phyloP scores from a whole-genome alignment of 768 basidiomycete genomes.

The Naematelia encephala region DNA sequence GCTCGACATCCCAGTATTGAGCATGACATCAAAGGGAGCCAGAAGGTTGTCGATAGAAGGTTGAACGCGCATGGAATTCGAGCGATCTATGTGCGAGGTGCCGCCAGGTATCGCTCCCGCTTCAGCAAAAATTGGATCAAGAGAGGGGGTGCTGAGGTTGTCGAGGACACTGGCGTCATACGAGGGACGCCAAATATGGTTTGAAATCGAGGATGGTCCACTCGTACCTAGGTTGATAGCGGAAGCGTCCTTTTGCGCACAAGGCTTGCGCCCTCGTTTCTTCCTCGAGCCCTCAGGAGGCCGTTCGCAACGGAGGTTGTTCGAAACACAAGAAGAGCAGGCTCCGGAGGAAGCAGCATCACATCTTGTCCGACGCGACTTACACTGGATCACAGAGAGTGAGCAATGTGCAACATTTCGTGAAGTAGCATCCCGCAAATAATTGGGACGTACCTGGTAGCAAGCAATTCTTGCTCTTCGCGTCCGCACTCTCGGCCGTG shows the following conservation, averaged over 20 bases:
- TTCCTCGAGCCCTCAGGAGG: not conserved
- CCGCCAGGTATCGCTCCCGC: not conserved
- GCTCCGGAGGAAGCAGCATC: not conserved
- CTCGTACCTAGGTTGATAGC: not conserved
- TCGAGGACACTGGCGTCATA: not conserved
- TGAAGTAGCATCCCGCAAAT: not conserved
- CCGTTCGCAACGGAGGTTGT: not conserved
- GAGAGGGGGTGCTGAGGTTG: not conserved
- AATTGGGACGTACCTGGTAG: not conserved
- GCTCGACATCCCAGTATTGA: not conserved
- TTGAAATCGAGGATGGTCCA: not conserved
- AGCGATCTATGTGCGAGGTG: not conserved
- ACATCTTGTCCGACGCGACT: not conserved
- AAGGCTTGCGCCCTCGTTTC: not conserved
- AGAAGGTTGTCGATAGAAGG: not conserved
- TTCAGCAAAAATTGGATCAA: not conserved
- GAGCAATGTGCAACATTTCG: too few relatives aligned
- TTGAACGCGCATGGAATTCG: not conserved
- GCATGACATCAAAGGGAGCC: not conserved
- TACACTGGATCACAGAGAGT: not conserved
- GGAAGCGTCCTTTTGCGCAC: not conserved
- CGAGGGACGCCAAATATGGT: not conserved
- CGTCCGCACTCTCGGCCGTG: not conserved
- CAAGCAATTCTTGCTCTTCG: constrained; percentile 1
- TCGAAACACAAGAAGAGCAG: not conserved